phyloP scores from a whole-genome alignment of 495 filamentous ascomycete genomes.

The Staphylotrichum tortipilum region DNA sequence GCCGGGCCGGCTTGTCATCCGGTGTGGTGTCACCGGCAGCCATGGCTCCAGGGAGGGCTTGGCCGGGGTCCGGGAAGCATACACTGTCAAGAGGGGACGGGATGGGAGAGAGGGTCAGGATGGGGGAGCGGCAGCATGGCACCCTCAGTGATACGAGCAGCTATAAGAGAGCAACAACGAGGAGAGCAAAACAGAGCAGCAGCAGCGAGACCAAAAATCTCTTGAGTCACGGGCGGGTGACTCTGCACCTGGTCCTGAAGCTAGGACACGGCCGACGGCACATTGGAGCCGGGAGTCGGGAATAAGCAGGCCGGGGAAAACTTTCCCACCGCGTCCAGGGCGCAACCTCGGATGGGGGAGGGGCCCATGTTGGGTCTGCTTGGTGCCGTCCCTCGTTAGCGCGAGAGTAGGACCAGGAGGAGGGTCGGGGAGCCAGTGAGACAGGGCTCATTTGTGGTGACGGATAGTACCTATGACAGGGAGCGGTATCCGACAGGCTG shows the following conservation, averaged over 20 bases:
- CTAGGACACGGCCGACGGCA: neutral
- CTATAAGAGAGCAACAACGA: neutral
- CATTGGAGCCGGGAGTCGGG: neutral
- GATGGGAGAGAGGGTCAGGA: neutral
- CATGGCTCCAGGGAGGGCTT: neutral
- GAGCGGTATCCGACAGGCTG: no score
- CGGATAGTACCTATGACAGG: no score
- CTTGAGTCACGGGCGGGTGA: neutral
- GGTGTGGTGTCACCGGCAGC: neutral
- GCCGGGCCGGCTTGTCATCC: constrained; percentile 5
- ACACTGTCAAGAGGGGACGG: neutral
- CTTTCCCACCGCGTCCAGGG: neutral
- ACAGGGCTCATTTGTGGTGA: no score
- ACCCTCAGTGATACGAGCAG: neutral
- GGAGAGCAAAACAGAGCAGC: neutral
- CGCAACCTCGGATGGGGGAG: constrained; percentile 3
- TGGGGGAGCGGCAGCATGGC: no score
- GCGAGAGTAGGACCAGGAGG: no score
- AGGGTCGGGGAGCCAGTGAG: no score
- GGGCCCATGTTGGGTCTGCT: neutral
- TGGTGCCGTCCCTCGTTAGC: no score
- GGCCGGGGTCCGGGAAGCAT: neutral
- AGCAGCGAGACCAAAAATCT: neutral
- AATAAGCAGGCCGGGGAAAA: constrained; percentile 5
- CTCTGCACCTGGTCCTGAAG: no score